phyloP scores from a whole-genome alignment of 106 monocot genomes.

The Acanthochlamys bracteata region DNA sequence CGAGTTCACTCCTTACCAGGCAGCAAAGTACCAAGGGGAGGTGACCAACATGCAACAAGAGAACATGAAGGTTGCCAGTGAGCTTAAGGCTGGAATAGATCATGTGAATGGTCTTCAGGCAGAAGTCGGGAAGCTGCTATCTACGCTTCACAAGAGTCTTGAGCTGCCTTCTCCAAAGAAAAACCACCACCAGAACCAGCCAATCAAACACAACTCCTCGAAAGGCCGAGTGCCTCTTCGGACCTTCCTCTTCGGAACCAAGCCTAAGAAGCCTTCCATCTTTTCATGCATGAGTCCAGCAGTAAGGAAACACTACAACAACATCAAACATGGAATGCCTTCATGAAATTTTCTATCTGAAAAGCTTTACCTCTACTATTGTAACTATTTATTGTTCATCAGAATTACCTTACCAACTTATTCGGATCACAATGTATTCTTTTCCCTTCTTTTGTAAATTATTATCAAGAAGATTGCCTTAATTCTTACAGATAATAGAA shows the following conservation, averaged over 20 bases:
- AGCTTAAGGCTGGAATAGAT: constrained; percentile 54
- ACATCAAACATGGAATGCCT: constrained; percentile 21
- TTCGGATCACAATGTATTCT: not conserved
- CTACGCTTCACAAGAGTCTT: constrained; percentile 26
- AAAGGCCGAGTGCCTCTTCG: constrained; percentile 47
- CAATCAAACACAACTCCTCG: constrained; percentile 21
- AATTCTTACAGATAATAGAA: not conserved
- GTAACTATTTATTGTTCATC: not conserved
- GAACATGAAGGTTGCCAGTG: constrained; percentile 67
- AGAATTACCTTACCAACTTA: not conserved
- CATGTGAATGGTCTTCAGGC: constrained; percentile 37
- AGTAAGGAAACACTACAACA: constrained; percentile 61
- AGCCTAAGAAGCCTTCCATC: constrained; percentile 64
- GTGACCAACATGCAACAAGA: constrained; percentile 74
- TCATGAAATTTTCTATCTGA: not conserved
- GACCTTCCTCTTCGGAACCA: constrained; percentile 59
- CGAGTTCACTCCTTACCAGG: constrained; percentile 50
- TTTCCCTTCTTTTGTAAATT: not conserved
- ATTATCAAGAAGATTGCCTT: not conserved
- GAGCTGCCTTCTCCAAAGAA: constrained; percentile 23
- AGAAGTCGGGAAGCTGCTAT: constrained; percentile 43
- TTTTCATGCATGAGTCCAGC: constrained; percentile 66
- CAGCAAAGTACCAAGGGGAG: constrained; percentile 75
- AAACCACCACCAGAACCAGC: constrained; percentile 18
- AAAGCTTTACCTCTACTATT: not conserved